Evolutionary conservation across 179 eudicot species (phyloP), one percentile per base, ranked within the genome.

Genomic region (Camellia oleifera): DNA sequence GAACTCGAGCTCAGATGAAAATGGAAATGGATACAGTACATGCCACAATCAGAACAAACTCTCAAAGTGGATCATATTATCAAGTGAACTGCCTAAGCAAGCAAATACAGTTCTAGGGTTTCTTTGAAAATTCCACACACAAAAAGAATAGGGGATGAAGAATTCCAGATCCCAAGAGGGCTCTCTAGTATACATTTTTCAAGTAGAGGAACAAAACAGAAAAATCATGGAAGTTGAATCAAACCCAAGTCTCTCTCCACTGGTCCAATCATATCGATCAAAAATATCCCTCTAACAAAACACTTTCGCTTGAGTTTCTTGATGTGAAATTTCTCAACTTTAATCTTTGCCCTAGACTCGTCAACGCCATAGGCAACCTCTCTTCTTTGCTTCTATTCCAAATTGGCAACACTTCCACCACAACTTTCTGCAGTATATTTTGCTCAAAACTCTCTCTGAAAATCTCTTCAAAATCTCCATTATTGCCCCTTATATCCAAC

Each of bases 231-330:
- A 3, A 9, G 61, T 57, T 57, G 61, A 57, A 9, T 14, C 11
- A 14, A 3, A 23, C 57, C 40, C 46, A 4, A n/a, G 57, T 48
- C 74, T 50, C 73, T 67, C 18, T 40, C 50, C 65, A 26, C 62
- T 15, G 7, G 7, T 57, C 53, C 66, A 61, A 42, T 54, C 53
- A 69, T 64, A 67, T 67, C 26, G 40, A 83, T 88, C 85, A 89
- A 79, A 96, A 87, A 82, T 94, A 92, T 26, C 99, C 99, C 75
- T 94, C 97, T 13, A 96, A 77, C 79, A 94, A 56, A 65, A 91
- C 84, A 80, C 87, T 89, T 10, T 81, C 71, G 63, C 90, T 86
- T 11, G 81, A 82, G 26, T 56, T 85, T 70, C 66, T 81, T 10
- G 93, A 79, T 15, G 90, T 84, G 75, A 94, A 84, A 42, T 79